These are phyloP conservation scores for Mycena vitilis DNA, from an alignment of 768 basidiomycete species.

Conservation along the genomic window DNA sequence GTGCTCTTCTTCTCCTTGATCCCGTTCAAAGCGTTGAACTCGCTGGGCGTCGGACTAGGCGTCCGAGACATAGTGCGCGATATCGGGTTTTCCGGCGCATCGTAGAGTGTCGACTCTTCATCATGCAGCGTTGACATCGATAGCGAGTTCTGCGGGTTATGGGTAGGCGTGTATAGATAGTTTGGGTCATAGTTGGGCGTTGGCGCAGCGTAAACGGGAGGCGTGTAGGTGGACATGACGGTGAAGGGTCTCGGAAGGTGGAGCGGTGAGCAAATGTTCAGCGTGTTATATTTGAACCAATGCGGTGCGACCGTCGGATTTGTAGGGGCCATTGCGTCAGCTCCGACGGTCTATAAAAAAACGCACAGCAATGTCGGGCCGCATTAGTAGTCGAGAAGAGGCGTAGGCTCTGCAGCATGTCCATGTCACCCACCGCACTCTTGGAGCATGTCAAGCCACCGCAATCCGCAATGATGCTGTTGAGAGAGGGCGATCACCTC, in stretches of 20 bases:
- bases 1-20: conserved; percentile 9
- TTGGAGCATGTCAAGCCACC: too few species aligned
- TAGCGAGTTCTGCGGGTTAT: neutral
- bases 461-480: too few species aligned
- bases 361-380: too few species aligned
- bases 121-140: conserved; percentile 4
- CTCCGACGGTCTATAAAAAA: neutral
- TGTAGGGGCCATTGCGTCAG: neutral
- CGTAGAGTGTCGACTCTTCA: neutral
- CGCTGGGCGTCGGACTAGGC: conserved; percentile 20
- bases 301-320: neutral
- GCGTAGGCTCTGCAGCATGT: too few species aligned
- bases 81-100: neutral
- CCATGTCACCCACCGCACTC: too few species aligned
- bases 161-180: conserved; percentile 1
- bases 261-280: neutral
- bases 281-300: neutral
- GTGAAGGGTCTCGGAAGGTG: neutral
- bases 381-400: too few species aligned
- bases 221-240: neutral
- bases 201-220: neutral
- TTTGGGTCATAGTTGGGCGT: neutral
- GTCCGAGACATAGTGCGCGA: conserved; percentile 14
- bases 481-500: too few species aligned
- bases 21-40: conserved; percentile 7